Evolutionary conservation across 495 filamentous ascomycete species (phyloP), one percentile per base, ranked within the genome.

Genomic region (Chaetomium cochliodes): DNA sequence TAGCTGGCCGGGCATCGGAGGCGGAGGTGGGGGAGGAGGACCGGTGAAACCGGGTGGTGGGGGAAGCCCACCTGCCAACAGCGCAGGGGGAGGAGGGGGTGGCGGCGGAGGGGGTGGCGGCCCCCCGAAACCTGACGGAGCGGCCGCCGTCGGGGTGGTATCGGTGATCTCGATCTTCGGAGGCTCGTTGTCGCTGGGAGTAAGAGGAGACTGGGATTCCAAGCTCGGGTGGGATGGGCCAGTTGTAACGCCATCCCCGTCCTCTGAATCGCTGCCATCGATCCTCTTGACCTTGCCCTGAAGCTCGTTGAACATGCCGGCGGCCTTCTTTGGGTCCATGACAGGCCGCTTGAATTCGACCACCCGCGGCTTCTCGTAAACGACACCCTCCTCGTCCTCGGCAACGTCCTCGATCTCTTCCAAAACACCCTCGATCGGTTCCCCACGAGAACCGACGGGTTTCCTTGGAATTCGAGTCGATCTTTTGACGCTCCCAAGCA

Each of bases 251-350:
- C 88, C 90, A 69, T 90, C 89, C 41, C 72, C 80, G 28, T 85
- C 85, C 60, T 92, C 90, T 63, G 88, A 89, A 63, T 90, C 90
- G 65, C 85, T 88, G 42, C 76, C 84, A 69, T 92, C 92, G 66
- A 87, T 87, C 66, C 78, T 85, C 65, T 86, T 87, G 72, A 93
- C 84, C 76, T 90, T 96, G 37, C 84, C 81, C 33, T 89, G 84
- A 68, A 98, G 89, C 73, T 98, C 93, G 65, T 84, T 87, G 18
- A 97, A 79, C 54, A 96, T 81, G 23, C 87, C 90, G 66, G 86
- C 86, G 23, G 88, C 86, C 71, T 93, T 88, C 68, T 84, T 82
- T 46, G 88, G 80, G 69, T 88, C 85, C 83, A 96, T 81, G 67
- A 89, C 88, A 12, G 91, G 91, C 53, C 89, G 85, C 70, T 84